These are phyloP conservation scores for Solanum paucissectum DNA, from an alignment of 257 asterid species.

Conservation along the genomic window DNA sequence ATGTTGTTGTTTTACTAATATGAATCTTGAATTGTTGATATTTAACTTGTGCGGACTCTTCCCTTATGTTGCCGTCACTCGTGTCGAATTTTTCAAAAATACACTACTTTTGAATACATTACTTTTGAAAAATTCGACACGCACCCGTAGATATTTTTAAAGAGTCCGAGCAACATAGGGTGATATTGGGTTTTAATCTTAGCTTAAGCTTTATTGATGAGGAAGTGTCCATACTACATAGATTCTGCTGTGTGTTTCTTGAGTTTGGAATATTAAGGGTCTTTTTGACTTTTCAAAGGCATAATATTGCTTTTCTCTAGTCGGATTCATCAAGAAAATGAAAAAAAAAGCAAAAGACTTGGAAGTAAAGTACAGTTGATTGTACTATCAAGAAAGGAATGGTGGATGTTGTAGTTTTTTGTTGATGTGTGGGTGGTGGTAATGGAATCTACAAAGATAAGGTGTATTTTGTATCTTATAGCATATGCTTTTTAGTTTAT, in stretches of 20 bases:
- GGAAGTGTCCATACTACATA: neutral
- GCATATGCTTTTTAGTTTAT: neutral
- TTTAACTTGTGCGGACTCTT: too few relatives aligned
- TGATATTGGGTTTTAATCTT: neutral
- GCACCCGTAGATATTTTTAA: too few relatives aligned
- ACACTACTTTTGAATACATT: too few relatives aligned
- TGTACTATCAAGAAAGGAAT: neutral
- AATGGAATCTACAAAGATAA: neutral
- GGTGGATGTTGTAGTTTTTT: neutral
- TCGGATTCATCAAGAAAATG: neutral
- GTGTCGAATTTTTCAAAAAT: too few relatives aligned
- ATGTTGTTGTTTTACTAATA: neutral
- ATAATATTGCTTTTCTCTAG: neutral
- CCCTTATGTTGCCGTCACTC: too few relatives aligned
- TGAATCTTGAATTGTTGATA: neutral
- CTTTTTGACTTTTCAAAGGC: neutral
- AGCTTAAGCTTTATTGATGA: neutral
- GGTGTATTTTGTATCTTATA: neutral
- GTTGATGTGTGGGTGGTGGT: neutral
- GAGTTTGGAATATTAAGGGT: neutral
- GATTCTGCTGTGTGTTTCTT: neutral
- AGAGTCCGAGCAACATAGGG: too few relatives aligned
- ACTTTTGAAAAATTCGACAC: too few relatives aligned
- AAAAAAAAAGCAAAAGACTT: neutral
- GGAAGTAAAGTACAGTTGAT: neutral